Evolutionary conservation across 139 green algal species (phyloP).

Genomic region (Edaphochlamys debaryana): DNA sequence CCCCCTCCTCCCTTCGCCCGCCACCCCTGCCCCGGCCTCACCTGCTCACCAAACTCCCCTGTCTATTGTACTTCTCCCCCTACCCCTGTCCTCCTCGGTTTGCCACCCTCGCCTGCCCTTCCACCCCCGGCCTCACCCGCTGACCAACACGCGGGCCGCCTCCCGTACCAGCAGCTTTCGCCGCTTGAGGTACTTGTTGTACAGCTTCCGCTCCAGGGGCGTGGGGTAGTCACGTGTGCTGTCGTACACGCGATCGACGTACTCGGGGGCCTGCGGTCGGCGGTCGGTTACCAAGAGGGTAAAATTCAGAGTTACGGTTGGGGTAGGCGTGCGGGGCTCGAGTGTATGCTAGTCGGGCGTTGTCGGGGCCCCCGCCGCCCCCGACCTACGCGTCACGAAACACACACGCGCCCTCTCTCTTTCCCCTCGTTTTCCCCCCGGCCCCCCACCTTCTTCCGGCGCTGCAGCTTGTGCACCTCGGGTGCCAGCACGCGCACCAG

Average conservation of each 20-base stretch:
- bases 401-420: background rate
- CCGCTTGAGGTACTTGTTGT: conserved; percentile 47
- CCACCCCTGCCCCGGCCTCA: too few species aligned
- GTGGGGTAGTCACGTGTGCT: conserved; percentile 53
- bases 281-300: too few species aligned
- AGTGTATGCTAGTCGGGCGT: too few species aligned
- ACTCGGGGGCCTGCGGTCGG: conserved; percentile 56
- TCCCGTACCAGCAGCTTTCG: conserved; percentile 45
- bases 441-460: background rate
- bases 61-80: too few species aligned
- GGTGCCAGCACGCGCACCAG: conserved; percentile 59
- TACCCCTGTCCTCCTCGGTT: too few species aligned
- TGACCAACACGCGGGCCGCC: conserved; percentile 49
- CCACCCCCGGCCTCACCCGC: conserved; percentile 11
- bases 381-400: too few species aligned
- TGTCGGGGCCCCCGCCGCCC: too few species aligned
- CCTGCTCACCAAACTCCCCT: too few species aligned
- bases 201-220: conserved; percentile 65
- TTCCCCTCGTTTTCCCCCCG: background rate
- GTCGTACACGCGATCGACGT: conserved; percentile 72
- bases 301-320: too few species aligned
- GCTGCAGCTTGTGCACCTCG: conserved; percentile 52
- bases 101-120: background rate
- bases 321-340: too few species aligned
- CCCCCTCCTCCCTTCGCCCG: too few species aligned